Evolutionary conservation across 257 asterid species (phyloP).

Genomic region (Eustoma russellianum): DNA sequence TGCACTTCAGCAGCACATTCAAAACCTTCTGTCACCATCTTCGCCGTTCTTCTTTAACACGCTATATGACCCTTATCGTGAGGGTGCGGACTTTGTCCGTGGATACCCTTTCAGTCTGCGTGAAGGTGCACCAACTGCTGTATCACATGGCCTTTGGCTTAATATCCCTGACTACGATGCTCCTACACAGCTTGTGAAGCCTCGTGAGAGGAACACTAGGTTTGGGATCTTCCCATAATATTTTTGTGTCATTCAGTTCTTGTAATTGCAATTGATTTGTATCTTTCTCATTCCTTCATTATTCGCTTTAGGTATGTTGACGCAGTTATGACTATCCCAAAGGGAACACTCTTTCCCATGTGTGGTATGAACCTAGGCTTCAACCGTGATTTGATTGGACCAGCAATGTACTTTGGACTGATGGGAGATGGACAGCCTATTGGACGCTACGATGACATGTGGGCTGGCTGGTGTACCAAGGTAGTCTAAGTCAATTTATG

Average conservation of each 20-base stretch:
- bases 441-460: slow-evolving; percentile 66
- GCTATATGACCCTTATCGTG: slow-evolving; percentile 47
- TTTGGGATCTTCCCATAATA: not conserved
- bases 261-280: not conserved
- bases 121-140: slow-evolving; percentile 58
- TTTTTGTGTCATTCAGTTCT: not conserved
- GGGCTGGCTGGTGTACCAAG: slow-evolving; percentile 79
- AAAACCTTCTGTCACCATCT: slow-evolving; percentile 40
- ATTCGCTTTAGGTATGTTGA: slow-evolving; percentile 42
- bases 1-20: slow-evolving; percentile 48
- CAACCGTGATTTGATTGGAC: slow-evolving; percentile 57
- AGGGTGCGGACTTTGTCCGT: slow-evolving; percentile 58
- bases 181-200: slow-evolving; percentile 66
- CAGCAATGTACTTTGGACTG: slow-evolving; percentile 68
- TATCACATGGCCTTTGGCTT: slow-evolving; percentile 63
- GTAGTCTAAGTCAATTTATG: slow-evolving; percentile 9
- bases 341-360: slow-evolving; percentile 66
- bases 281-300: not conserved
- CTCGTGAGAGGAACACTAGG: slow-evolving; percentile 55
- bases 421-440: slow-evolving; percentile 79
- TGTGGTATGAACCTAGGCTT: slow-evolving; percentile 66
- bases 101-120: slow-evolving; percentile 67
- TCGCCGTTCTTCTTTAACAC: slow-evolving; percentile 61
- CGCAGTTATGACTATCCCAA: slow-evolving; percentile 54
- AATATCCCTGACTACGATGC: slow-evolving; percentile 70